Conservation (phyloP, 2,329 filamentous ascomycete species). For the Cordyceps cateniannulata region DNA sequence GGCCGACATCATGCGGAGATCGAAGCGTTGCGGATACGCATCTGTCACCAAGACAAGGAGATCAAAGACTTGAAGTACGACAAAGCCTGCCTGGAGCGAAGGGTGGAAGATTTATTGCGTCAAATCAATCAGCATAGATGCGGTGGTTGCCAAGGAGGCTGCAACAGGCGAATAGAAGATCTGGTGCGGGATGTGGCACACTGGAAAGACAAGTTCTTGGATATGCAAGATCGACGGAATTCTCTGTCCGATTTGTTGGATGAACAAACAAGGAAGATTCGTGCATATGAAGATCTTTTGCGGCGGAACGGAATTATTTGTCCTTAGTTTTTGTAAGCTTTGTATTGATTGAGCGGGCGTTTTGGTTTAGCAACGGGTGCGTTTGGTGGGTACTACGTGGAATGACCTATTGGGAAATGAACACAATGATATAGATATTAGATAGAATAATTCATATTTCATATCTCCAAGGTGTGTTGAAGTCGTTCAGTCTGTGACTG, state of each 20-base stretch:
- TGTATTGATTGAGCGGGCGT: background rate
- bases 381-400: background rate
- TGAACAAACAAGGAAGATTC: constrained; percentile 26
- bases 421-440: too few relatives aligned
- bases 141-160: constrained; percentile 19
- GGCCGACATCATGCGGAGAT: constrained; percentile 26
- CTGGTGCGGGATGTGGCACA: constrained; percentile 27
- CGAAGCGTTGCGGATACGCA: constrained; percentile 27
- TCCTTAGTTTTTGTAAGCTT: constrained; percentile 1
- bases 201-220: constrained; percentile 27
- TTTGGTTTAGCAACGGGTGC: background rate
- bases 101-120: constrained; percentile 29
- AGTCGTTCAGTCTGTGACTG: too few relatives aligned
- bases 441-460: too few relatives aligned
- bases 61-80: constrained; percentile 30
- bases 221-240: constrained; percentile 26
- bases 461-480: too few relatives aligned
- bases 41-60: constrained; percentile 31
- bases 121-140: constrained; percentile 17
- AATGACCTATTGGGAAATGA: background rate
- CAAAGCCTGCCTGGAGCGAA: constrained; percentile 27
- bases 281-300: constrained; percentile 29
- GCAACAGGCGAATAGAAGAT: constrained; percentile 26
- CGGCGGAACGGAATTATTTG: constrained; percentile 25
- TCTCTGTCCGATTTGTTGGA: constrained; percentile 24